Evolutionary conservation across 345 rosid species (phyloP).

Genomic region (Aurinia saxatilis): DNA sequence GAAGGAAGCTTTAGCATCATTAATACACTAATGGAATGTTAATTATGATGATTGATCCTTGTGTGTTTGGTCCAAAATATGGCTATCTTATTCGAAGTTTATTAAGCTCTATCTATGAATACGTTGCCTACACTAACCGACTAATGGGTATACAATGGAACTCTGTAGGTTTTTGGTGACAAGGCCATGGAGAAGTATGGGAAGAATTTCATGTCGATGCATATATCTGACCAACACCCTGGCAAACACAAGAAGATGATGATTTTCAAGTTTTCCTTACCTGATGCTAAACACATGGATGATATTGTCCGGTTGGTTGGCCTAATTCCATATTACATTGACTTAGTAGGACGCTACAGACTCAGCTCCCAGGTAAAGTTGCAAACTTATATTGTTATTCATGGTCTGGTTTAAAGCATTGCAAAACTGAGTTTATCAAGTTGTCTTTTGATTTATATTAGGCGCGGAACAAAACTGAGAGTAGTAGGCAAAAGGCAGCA

Average conservation of each 20-base stretch:
- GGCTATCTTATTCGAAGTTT: no score
- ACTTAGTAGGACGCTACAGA: slow-evolving; percentile 82
- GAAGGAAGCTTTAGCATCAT: no score
- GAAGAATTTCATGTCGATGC: slow-evolving; percentile 88
- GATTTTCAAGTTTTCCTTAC: slow-evolving; percentile 79
- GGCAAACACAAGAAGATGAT: slow-evolving; percentile 78
- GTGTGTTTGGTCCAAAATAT: no score
- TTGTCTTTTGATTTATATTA: slow-evolving; percentile 17
- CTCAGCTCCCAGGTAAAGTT: slow-evolving; percentile 79
- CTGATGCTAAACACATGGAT: slow-evolving; percentile 66
- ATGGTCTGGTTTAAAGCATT: not conserved
- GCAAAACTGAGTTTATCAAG: not conserved
- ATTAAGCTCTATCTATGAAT: not conserved
- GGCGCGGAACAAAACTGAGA: slow-evolving; percentile 78
- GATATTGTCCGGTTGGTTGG: slow-evolving; percentile 82
- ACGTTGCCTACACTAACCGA: no score
- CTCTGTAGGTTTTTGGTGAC: slow-evolving; percentile 77
- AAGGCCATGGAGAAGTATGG: slow-evolving; percentile 84
- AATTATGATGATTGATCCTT: no score
- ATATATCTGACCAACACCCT: slow-evolving; percentile 84
- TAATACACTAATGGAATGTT: not conserved
- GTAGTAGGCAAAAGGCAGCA: slow-evolving; percentile 60
- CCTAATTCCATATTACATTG: slow-evolving; percentile 84
- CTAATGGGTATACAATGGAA: no score
- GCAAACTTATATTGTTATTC: not conserved